Conservation (phyloP, 352 stramenopile genomes). For the Pythium aristosporum region DNA sequence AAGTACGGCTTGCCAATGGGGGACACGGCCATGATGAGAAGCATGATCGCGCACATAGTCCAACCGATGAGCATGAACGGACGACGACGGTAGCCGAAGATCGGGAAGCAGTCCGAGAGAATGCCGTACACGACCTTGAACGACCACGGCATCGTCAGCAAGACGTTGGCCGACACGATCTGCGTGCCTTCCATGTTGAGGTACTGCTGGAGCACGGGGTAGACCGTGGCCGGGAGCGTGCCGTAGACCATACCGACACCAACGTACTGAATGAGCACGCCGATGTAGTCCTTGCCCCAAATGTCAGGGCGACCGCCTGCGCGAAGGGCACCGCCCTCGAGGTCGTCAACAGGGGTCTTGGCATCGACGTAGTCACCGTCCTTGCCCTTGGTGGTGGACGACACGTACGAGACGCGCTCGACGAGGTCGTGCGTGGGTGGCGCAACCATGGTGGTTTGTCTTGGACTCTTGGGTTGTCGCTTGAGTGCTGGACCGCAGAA, state of each 20-base stretch:
- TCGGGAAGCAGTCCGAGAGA: slow-evolving; percentile 29
- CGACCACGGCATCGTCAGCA: slow-evolving; percentile 30
- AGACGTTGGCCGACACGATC: slow-evolving; percentile 20
- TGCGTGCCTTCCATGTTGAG: slow-evolving; percentile 26
- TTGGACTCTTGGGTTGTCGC: background rate
- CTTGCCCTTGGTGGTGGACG: slow-evolving; percentile 17
- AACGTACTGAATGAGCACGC: slow-evolving; percentile 27
- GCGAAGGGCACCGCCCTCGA: slow-evolving; percentile 2
- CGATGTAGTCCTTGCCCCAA: slow-evolving; percentile 24
- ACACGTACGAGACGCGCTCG: slow-evolving; percentile 24
- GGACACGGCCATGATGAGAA: too few species aligned
- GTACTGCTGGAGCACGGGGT: slow-evolving; percentile 35
- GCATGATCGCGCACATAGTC: too few species aligned
- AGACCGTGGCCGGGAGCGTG: slow-evolving; percentile 23
- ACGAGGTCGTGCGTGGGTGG: slow-evolving; percentile 2
- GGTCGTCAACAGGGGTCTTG: background rate
- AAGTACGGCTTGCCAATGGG: too few species aligned
- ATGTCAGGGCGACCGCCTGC: slow-evolving; percentile 18
- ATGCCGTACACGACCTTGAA: slow-evolving; percentile 41
- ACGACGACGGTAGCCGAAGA: slow-evolving; percentile 37
- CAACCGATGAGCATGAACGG: slow-evolving; percentile 26
- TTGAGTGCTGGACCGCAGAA: background rate
- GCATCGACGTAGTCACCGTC: slow-evolving; percentile 9
- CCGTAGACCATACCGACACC: slow-evolving; percentile 15
- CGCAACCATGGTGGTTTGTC: background rate